Conservation (phyloP, 805 yeast species). For the Metschnikowia santaceciliae region DNA sequence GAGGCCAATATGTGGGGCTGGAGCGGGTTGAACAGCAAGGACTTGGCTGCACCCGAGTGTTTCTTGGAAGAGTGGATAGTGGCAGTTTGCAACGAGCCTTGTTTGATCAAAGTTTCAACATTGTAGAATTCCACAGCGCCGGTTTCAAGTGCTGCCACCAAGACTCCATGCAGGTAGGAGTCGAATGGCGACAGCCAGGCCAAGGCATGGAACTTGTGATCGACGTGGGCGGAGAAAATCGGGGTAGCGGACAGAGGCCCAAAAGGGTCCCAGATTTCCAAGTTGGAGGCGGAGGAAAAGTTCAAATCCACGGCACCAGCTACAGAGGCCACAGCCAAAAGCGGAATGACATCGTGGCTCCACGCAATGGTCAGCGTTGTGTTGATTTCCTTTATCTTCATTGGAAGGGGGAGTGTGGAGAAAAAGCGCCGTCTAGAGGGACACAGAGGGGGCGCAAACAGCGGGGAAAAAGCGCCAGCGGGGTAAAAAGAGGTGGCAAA, state of each 20-base stretch:
- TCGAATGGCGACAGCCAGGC: constrained; percentile 72
- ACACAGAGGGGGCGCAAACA: background rate
- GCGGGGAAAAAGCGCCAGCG: background rate
- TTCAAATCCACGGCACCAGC: constrained; percentile 93
- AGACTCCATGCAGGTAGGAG: constrained; percentile 46
- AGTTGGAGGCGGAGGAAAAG: constrained; percentile 71
- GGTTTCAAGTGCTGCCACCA: constrained; percentile 89
- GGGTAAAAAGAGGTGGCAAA: background rate
- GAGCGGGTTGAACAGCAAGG: constrained; percentile 72
- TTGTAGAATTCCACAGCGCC: constrained; percentile 81
- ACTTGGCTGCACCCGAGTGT: constrained; percentile 68
- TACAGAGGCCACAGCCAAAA: constrained; percentile 86
- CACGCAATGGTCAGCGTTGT: constrained; percentile 95
- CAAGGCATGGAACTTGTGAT: constrained; percentile 59
- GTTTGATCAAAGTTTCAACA: constrained; percentile 45
- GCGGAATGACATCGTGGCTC: constrained; percentile 74
- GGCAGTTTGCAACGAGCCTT: constrained; percentile 38
- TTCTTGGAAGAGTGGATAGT: constrained; percentile 49
- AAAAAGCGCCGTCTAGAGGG: background rate
- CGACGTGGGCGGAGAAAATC: constrained; percentile 34
- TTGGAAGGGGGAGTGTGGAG: constrained; percentile 3
- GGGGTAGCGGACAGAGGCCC: constrained; percentile 31
- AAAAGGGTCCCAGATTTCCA: constrained; percentile 76
- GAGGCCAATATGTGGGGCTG: constrained; percentile 73
- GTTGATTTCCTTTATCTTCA: constrained; percentile 72